These are phyloP conservation scores for Cucumis hystrix DNA, from an alignment of 306 rosid species.

Conservation along the genomic window DNA sequence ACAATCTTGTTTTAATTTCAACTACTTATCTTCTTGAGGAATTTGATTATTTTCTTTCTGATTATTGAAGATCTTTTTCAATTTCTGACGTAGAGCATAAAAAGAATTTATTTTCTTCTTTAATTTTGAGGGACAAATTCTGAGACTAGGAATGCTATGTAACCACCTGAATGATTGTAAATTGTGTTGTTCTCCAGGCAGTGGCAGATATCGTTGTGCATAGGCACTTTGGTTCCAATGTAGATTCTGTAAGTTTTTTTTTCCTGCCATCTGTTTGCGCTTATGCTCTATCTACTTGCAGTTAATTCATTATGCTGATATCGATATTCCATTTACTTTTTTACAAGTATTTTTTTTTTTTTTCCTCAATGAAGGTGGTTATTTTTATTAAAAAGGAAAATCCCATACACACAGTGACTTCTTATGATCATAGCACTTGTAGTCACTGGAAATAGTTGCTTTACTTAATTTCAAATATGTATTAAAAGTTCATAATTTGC, in stretches of 20 bases:
- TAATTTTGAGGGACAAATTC: conserved; percentile 1
- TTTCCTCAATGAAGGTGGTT: too few species aligned
- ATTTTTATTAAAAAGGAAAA: too few species aligned
- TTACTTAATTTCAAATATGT: background rate
- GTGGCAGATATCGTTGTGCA: conserved; percentile 45
- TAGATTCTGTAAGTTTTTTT: conserved; percentile 50
- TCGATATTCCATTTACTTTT: background rate
- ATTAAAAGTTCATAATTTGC: background rate
- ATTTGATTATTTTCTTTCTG: background rate
- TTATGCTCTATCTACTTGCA: background rate
- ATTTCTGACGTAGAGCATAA: background rate
- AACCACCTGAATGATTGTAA: background rate
- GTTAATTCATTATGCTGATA: background rate
- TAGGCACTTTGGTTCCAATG: conserved; percentile 38
- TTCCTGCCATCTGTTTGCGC: background rate
- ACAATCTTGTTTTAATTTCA: background rate
- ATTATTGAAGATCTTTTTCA: background rate
- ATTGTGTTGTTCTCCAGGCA: conserved; percentile 49
- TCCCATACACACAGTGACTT: background rate
- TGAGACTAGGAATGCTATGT: background rate
- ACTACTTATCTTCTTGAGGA: background rate
- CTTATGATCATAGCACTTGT: background rate
- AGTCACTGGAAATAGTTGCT: background rate
- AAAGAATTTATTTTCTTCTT: background rate
- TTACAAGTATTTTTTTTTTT: too few species aligned